These are phyloP conservation scores for Macrolepiota albuminosa DNA, from an alignment of 768 basidiomycete genomes.

Conservation along the genomic window DNA sequence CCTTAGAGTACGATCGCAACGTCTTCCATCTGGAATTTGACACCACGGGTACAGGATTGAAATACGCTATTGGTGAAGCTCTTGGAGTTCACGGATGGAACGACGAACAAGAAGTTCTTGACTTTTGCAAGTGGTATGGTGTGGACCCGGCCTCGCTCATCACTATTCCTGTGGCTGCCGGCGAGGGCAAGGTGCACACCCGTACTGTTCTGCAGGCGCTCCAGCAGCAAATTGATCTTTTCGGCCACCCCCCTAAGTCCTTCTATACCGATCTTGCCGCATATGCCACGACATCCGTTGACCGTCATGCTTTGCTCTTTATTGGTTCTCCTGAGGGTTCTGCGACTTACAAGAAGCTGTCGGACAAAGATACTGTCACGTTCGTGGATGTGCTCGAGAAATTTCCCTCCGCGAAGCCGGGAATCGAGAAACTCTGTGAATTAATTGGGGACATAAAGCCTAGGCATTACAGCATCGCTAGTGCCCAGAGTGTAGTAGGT, in stretches of 20 bases:
- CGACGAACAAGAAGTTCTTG: conserved; percentile 78
- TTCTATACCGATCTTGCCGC: conserved; percentile 88
- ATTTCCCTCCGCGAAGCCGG: conserved; percentile 76
- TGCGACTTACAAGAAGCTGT: conserved; percentile 90
- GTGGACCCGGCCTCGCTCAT: conserved; percentile 75
- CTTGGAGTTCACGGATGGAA: conserved; percentile 99
- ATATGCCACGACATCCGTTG: conserved; percentile 63
- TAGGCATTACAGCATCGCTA: conserved; percentile 97
- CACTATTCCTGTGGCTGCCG: conserved; percentile 68
- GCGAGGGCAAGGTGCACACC: conserved; percentile 74
- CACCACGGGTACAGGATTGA: conserved; percentile 86
- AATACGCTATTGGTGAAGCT: conserved; percentile 95
- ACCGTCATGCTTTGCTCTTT: conserved; percentile 81
- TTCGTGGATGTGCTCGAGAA: conserved; percentile 82
- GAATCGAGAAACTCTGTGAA: conserved; percentile 82
- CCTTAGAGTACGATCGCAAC: conserved; percentile 94
- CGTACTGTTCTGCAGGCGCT: conserved; percentile 93
- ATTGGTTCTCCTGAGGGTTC: conserved; percentile 91
- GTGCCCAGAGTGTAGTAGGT: conserved; percentile 91
- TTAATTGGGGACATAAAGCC: conserved; percentile 94
- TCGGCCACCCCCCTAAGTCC: conserved; percentile 92
- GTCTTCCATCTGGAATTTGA: conserved; percentile 99
- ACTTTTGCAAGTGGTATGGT: conserved; percentile 92
- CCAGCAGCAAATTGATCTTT: conserved; percentile 95
- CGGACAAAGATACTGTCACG: conserved; percentile 91